Conservation (phyloP, 2,329 filamentous ascomycete species). For the Xylariaceae sp. region DNA sequence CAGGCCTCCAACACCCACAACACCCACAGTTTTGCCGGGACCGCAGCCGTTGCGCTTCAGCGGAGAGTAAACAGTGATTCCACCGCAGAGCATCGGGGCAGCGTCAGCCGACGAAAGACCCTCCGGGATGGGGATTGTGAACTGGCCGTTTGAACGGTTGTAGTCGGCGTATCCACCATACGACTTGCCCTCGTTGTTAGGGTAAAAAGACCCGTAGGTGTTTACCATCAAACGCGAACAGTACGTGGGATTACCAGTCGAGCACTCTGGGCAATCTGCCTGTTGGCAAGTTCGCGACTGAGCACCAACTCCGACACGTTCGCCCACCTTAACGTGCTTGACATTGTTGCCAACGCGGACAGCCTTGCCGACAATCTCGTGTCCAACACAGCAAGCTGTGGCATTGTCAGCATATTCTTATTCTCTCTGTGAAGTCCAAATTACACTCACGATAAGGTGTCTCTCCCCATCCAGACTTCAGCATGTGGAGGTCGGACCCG, state of each 20-base stretch:
- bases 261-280: slow-evolving; percentile 39
- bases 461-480: slow-evolving; percentile 49
- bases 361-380: slow-evolving; percentile 59
- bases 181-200: slow-evolving; percentile 49
- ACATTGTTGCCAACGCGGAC: slow-evolving; percentile 61
- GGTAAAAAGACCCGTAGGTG: slow-evolving; percentile 51
- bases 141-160: slow-evolving; percentile 34
- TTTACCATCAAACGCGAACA: slow-evolving; percentile 35
- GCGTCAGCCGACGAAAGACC: slow-evolving; percentile 34
- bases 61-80: slow-evolving; percentile 63
- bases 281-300: slow-evolving; percentile 52
- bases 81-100: slow-evolving; percentile 66
- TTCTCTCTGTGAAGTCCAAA: slow-evolving; percentile 2
- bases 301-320: slow-evolving; percentile 45
- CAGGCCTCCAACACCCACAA: slow-evolving; percentile 64
- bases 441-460: slow-evolving; percentile 34
- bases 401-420: slow-evolving; percentile 8
- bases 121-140: slow-evolving; percentile 44
- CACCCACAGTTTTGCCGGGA: slow-evolving; percentile 63
- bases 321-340: slow-evolving; percentile 32
- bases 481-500: slow-evolving; percentile 56
- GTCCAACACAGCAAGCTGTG: slow-evolving; percentile 51
- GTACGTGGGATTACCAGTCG: slow-evolving; percentile 36
- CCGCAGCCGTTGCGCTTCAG: slow-evolving; percentile 60
- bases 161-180: slow-evolving; percentile 51